These are phyloP conservation scores for Trichosporon faecale DNA, from an alignment of 1,284 basidiomycete species.

Conservation along the genomic window DNA sequence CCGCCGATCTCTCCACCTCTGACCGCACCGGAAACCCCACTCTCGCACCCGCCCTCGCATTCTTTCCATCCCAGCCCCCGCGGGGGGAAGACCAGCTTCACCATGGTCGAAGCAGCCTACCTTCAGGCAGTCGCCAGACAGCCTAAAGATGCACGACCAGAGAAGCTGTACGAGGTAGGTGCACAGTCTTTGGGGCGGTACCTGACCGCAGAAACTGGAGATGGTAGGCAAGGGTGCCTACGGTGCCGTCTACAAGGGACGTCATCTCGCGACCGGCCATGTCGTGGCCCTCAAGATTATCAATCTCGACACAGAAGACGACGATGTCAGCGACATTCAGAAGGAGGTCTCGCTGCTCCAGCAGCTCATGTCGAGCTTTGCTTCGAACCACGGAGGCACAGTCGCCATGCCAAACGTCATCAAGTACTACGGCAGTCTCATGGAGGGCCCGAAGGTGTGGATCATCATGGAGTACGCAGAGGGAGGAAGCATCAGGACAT, in stretches of 20 bases:
- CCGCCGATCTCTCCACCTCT: neutral
- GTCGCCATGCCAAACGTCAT: conserved; percentile 69
- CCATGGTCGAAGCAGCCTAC: conserved; percentile 39
- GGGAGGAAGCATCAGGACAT: conserved; percentile 87
- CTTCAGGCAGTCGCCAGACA: conserved; percentile 38
- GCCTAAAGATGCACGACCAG: conserved; percentile 45
- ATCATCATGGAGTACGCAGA: conserved; percentile 98
- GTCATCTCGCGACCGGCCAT: conserved; percentile 75
- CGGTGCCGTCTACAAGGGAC: conserved; percentile 92
- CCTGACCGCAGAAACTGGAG: conserved; percentile 60
- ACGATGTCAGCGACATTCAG: conserved; percentile 96
- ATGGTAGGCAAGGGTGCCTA: conserved; percentile 91
- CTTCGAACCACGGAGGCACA: conserved; percentile 20
- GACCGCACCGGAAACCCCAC: neutral
- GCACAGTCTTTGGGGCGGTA: no score
- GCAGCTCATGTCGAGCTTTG: conserved; percentile 63
- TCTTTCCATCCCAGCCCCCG: neutral
- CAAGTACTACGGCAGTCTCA: conserved; percentile 91
- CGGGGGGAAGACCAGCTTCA: conserved; percentile 20
- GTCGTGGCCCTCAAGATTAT: conserved; percentile 96
- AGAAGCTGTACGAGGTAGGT: conserved; percentile 45
- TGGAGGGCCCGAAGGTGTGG: conserved; percentile 94
- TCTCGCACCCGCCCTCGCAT: neutral
- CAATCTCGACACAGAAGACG: conserved; percentile 93
- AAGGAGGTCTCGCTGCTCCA: conserved; percentile 90